Conservation (phyloP, 768 basidiomycete genomes). For the Boletus fagicola region DNA sequence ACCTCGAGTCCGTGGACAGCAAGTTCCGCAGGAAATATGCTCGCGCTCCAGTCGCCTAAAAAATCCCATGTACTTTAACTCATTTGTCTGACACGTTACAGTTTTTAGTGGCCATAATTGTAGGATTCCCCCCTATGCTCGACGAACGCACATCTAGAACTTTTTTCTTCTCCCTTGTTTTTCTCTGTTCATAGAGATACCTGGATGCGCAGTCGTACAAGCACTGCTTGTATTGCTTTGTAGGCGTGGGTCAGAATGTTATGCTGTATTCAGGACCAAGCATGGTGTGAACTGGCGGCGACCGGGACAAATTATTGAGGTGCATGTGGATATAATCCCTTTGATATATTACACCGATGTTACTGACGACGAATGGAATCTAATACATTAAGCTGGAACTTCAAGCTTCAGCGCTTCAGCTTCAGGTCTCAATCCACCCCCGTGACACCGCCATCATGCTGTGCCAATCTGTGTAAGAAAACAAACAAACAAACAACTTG, state of each 20-base stretch:
- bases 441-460: too few species aligned
- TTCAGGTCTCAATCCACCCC: too few species aligned
- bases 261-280: neutral
- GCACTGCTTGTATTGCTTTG: constrained; percentile 15
- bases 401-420: too few species aligned
- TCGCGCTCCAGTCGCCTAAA: constrained; percentile 36
- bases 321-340: neutral
- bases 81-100: neutral
- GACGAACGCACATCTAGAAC: constrained; percentile 13
- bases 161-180: neutral
- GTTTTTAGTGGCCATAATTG: neutral
- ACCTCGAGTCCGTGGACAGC: constrained; percentile 85
- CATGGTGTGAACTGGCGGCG: neutral
- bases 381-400: too few species aligned
- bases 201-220: constrained; percentile 3
- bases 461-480: too few species aligned
- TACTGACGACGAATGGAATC: neutral
- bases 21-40: constrained; percentile 92
- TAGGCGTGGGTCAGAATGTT: neutral
- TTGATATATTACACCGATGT: neutral
- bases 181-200: constrained; percentile 5
- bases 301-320: neutral
- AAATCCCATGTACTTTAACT: constrained; percentile 4
- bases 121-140: neutral
- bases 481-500: too few species aligned